These are phyloP conservation scores for Aquilaria malaccensis DNA, from an alignment of 345 rosid genomes.

Conservation along the genomic window DNA sequence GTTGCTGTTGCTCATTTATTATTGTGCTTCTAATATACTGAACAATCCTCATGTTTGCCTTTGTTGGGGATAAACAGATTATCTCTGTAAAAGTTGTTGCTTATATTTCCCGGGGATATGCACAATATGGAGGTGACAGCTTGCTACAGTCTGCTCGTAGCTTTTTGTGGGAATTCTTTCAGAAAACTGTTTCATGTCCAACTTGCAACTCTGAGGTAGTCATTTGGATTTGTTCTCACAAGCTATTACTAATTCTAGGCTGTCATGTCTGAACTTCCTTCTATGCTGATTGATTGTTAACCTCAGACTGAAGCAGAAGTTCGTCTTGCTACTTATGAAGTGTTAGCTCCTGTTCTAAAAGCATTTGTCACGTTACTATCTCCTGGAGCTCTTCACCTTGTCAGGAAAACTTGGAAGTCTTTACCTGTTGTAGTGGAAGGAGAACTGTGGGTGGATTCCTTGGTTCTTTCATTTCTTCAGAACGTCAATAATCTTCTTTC, in stretches of 20 bases:
- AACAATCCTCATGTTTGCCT: conserved; percentile 5
- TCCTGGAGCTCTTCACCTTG: conserved; percentile 39
- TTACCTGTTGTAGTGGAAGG: conserved; percentile 30
- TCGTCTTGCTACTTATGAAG: conserved; percentile 73
- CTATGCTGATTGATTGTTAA: background rate
- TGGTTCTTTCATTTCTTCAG: conserved; percentile 60
- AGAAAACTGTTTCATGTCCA: conserved; percentile 42
- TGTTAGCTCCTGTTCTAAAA: conserved; percentile 49
- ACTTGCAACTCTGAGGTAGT: conserved; percentile 57
- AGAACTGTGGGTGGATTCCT: conserved; percentile 45
- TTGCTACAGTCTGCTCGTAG: conserved; percentile 36
- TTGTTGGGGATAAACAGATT: conserved; percentile 41
- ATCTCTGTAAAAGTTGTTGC: conserved; percentile 56
- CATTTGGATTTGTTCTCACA: conserved; percentile 11
- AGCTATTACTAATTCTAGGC: conserved; percentile 8
- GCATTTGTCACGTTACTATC: conserved; percentile 42
- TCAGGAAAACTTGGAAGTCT: conserved; percentile 32
- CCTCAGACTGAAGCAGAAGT: conserved; percentile 73
- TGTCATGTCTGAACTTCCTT: background rate
- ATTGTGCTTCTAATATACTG: background rate
- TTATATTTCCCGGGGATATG: conserved; percentile 47
- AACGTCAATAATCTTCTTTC: conserved; percentile 67
- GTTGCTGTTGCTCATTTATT: background rate
- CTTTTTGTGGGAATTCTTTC: conserved; percentile 64
- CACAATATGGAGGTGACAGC: conserved; percentile 29